Conservation (phyloP, 441 rosid genomes). For the Adansonia grandidieri region DNA sequence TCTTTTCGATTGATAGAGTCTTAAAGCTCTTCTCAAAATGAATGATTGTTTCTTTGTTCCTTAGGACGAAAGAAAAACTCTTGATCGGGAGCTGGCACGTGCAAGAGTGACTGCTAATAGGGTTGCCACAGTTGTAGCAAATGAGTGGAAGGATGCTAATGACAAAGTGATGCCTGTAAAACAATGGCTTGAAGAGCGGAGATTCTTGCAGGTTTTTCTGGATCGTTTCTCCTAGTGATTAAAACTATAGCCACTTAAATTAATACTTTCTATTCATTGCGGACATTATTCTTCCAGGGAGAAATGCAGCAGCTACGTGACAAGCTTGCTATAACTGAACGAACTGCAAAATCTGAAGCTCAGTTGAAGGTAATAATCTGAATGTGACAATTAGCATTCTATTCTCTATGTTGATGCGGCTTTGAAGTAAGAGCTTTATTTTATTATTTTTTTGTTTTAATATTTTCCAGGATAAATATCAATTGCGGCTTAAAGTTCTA, state of each 20-base stretch:
- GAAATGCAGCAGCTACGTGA: conserved; percentile 99
- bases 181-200: conserved; percentile 97
- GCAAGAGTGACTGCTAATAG: conserved; percentile 97
- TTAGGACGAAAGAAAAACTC: conserved; percentile 96
- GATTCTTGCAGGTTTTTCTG: conserved; percentile 83
- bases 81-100: conserved; percentile 96
- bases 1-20: conserved; percentile 22
- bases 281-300: conserved; percentile 56
- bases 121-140: conserved; percentile 96
- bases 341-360: conserved; percentile 96
- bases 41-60: conserved; percentile 28
- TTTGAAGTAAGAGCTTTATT: conserved; percentile 25
- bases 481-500: conserved; percentile 85
- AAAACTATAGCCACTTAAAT: conserved; percentile 16
- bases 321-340: conserved; percentile 80
- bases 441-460: neutral
- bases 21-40: conserved; percentile 29
- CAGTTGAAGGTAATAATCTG: conserved; percentile 68
- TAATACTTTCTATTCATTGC: conserved; percentile 15
- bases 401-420: conserved; percentile 18
- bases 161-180: conserved; percentile 99
- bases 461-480: conserved; percentile 75
- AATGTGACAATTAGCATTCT: conserved; percentile 23
- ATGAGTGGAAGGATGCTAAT: conserved; percentile 98
- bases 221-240: conserved; percentile 22